Base-by-base conservation (phyloP, 805 yeast genomes). In the Ogataea paradorogensis region DNA sequence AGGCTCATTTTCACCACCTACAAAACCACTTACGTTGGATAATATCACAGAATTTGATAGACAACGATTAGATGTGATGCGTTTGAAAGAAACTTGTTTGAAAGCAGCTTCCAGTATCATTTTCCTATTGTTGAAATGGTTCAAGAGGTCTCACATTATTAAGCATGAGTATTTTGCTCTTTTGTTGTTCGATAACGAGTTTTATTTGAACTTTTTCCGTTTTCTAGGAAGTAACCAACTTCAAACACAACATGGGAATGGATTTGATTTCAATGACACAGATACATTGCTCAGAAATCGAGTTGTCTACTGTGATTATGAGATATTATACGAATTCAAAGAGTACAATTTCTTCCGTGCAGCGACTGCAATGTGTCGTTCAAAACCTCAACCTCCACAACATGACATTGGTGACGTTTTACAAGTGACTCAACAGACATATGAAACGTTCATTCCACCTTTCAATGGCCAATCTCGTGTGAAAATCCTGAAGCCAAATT, bases 91-190 rank as follows among this genome's bases (percentile, higher is more conserved):
- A 50, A 62, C 77, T 3, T 66, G 81, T 1, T 53, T 82, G 36
- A 83, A 80, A 48, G 74, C 82, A 4, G 65, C 82, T 2, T 67
- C 82, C 0, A 74, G 76, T 1, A 71, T 79, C 1, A 40, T 87
- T 1, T 50, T 65, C 9, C 51, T 76, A 15, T 55, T 93, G 15
- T 56, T 82, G 24, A 74, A 73, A 51, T 90, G 97, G 96, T 82
- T 86, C 58, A 85, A 84, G 55, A 59, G 73, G 8, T 82, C 78
- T 31, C 96, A 93, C 58, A 66, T 88, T 2, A 59, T 90, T 47
- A 90, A 91, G 58, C 81, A 73, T 58, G 95, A 88, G 57, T 85
- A 82, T 51, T 64, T 91, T 10, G 61, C 83, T 6, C 74, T 85
- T 0, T 57, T 90, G 30, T 59, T 93, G 18, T 84, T 82, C 59